Evolutionary conservation across 805 yeast genomes (phyloP).

Genomic region (Cyberlindnera bimundalis): DNA sequence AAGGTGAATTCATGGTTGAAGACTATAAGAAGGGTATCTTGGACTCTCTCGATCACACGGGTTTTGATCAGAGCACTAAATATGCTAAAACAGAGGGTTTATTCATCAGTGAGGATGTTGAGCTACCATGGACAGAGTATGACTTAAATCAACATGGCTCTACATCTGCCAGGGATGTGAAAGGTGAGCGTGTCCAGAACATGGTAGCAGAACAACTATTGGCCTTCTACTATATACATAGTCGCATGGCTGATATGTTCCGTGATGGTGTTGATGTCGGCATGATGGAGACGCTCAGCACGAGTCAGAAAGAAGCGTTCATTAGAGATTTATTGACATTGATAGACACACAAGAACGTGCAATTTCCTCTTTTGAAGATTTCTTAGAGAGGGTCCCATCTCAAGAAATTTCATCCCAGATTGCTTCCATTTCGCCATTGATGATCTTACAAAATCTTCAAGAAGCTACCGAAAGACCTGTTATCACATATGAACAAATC

Average conservation of each 20-base stretch:
- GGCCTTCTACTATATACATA: conserved; percentile 3
- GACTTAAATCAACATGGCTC: conserved; percentile 10
- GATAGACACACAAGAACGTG: conserved; percentile 4
- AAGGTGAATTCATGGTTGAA: background rate
- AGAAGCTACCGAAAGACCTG: background rate
- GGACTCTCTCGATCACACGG: background rate
- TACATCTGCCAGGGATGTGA: background rate
- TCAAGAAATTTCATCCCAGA: conserved; percentile 3
- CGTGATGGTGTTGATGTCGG: conserved; percentile 1
- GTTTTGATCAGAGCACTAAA: background rate
- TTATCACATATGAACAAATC: conserved; percentile 4
- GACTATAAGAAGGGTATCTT: background rate
- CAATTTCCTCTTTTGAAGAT: conserved; percentile 12
- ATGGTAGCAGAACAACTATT: conserved; percentile 13
- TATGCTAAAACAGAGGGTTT: background rate
- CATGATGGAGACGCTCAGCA: background rate
- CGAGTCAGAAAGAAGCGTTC: conserved; percentile 1
- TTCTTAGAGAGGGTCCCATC: conserved; percentile 7
- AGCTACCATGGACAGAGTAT: conserved; percentile 10
- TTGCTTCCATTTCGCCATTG: background rate
- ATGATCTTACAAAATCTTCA: background rate
- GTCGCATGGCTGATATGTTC: background rate
- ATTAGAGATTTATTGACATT: conserved; percentile 1
- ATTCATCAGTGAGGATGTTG: conserved; percentile 2
- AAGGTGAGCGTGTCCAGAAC: conserved; percentile 8